Base-by-base conservation (phyloP, 169 alveolate genomes). In the Toxoplasma gondii region DNA sequence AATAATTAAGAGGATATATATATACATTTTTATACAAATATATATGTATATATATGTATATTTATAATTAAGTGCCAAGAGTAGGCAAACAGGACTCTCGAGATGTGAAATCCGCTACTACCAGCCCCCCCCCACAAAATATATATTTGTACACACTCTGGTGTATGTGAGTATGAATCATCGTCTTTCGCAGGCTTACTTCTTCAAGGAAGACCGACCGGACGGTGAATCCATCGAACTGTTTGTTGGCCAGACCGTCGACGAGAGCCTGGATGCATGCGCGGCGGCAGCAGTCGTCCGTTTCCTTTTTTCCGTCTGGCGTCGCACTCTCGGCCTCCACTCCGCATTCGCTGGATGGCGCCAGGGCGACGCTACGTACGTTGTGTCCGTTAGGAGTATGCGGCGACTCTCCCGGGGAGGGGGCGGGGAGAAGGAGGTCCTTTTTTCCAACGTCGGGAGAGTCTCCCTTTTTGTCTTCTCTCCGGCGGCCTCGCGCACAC, bases 151-250 rank as follows among this genome's bases (percentile, higher is more conserved):
- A 12, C 58, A 12, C 58, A 49, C 22, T 49, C 58, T 49, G 58
- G 58, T 4, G 22, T 7, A 7, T 49, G 58, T 49, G 12, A 7
- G 4, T 49, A 12, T 49, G 22, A 4, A 49, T 12, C 12, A 7
- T 12, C 12, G 22, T 12, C 58, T 4, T 49, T 12, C 58, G 58
- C 4, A 19, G 29, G 22, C 83, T 16, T n/a, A 88, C 92, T 38
- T 88, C 92, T 64, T 88, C 82, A 34, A 88, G 83, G 58, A 58
- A 88, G 92, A 88, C 34, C 22, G 92, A 88, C n/a, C 80, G 39
- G 83, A 88, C 92, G 9, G 39, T 53, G 54, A 58, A 88, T 27
- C 54, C 80, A 53, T 67, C 92, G 39, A 88, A 88, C 7, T 67
- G 34, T 29, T 38, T 24, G 36, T 70, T 70, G n/a, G 84, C 92